These are phyloP conservation scores for Leucocoprinus sp. DNA, from an alignment of 768 basidiomycete species.

Conservation along the genomic window DNA sequence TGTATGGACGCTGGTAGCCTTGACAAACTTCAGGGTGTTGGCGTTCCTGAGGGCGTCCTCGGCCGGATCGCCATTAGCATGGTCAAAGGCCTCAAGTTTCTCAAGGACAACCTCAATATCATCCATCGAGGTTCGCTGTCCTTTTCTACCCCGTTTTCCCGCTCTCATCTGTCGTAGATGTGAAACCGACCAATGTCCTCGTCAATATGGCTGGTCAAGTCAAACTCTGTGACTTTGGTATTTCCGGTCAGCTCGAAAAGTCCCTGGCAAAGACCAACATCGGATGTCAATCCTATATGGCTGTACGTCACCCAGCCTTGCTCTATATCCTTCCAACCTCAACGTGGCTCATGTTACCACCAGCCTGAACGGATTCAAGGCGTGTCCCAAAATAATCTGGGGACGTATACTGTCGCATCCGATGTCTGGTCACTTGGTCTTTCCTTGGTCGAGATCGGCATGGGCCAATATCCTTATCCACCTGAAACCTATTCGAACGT, in stretches of 20 bases:
- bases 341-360: not conserved
- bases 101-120: conserved; percentile 90
- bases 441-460: conserved; percentile 86
- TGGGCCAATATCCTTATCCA: conserved; percentile 91
- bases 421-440: conserved; percentile 98
- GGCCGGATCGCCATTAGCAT: conserved; percentile 74
- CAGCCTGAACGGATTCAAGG: conserved; percentile 96
- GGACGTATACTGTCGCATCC: conserved; percentile 92
- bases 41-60: conserved; percentile 74
- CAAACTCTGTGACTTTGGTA: conserved; percentile 98
- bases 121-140: conserved; percentile 41
- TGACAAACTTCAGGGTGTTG: conserved; percentile 62
- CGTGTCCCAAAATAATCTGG: conserved; percentile 77
- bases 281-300: conserved; percentile 98
- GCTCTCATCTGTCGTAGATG: conserved; percentile 39
- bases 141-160: not conserved
- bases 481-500: conserved; percentile 97
- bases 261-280: conserved; percentile 97
- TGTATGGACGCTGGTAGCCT: conserved; percentile 98
- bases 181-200: conserved; percentile 92
- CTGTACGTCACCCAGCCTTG: conserved; percentile 43
- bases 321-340: conserved; percentile 3
- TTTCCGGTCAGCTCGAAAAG: conserved; percentile 95
- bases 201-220: conserved; percentile 82
- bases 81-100: conserved; percentile 85